Evolutionary conservation across 164 flowering plant genomes (phyloP).

Genomic region (Piper betle): DNA sequence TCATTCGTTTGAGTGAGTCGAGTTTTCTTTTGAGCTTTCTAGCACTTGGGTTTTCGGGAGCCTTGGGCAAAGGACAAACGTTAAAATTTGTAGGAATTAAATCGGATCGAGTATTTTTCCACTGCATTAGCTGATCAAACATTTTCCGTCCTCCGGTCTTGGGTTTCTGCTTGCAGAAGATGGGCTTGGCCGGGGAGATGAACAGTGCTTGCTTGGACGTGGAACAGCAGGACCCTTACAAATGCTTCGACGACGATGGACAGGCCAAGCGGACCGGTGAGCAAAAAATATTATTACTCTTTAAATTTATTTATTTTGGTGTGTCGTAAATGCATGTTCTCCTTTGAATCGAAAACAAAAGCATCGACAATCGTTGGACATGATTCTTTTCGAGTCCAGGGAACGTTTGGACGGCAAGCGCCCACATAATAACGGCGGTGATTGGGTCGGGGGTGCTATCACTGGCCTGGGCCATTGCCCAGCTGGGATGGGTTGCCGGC

Average conservation of each 20-base stretch:
- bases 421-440: conserved; percentile 58
- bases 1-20: too few relatives aligned
- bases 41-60: conserved; percentile 1
- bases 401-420: conserved; percentile 45
- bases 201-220: conserved; percentile 10
- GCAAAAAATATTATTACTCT: not conserved
- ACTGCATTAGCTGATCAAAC: not conserved
- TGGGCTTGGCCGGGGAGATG: not conserved
- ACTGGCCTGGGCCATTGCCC: conserved; percentile 52
- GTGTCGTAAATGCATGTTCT: too few relatives aligned
- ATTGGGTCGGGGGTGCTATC: conserved; percentile 60
- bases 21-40: too few relatives aligned
- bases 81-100: not conserved
- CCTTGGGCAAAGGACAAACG: not conserved
- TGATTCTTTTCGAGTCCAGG: conserved; percentile 15
- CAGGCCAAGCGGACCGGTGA: conserved; percentile 31
- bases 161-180: not conserved
- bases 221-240: conserved; percentile 13
- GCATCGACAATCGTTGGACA: not conserved
- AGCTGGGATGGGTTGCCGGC: conserved; percentile 63
- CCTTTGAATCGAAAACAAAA: too few relatives aligned
- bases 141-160: not conserved
- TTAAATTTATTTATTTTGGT: too few relatives aligned
- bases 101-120: not conserved
- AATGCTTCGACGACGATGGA: conserved; percentile 33